Evolutionary conservation across 768 basidiomycete genomes (phyloP).

Genomic region (Tephrocybe sp.): DNA sequence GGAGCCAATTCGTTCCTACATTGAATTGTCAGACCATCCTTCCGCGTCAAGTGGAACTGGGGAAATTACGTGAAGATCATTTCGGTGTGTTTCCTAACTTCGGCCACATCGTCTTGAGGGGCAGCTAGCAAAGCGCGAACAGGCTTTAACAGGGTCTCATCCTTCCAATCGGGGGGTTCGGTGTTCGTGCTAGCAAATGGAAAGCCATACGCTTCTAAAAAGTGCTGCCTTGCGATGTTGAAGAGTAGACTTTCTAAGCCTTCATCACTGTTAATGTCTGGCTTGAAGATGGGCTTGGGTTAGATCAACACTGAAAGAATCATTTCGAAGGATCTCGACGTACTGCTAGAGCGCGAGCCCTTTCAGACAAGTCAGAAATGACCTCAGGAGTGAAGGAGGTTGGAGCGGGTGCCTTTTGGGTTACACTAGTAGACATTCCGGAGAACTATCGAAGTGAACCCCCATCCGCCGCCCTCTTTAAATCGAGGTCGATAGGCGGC

Average conservation of each 20-base stretch:
- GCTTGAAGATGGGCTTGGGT: neutral
- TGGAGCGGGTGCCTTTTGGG: too few species aligned
- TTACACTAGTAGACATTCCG: too few species aligned
- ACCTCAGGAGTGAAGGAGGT: neutral
- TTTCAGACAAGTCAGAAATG: neutral
- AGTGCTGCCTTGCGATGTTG: neutral
- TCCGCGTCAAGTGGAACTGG: too few species aligned
- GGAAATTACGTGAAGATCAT: neutral
- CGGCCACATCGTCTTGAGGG: neutral
- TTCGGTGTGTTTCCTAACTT: neutral
- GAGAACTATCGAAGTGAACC: too few species aligned
- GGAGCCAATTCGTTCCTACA: neutral
- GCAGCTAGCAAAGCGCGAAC: neutral
- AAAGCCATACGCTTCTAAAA: neutral
- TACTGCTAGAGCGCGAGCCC: neutral
- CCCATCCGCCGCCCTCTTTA: too few species aligned
- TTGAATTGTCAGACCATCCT: neutral
- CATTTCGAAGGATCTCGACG: neutral
- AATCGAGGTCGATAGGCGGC: too few species aligned
- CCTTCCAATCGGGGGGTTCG: neutral
- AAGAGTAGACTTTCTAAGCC: neutral
- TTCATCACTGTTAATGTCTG: neutral
- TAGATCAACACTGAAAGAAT: neutral
- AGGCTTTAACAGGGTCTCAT: neutral
- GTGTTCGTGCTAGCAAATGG: neutral